Evolutionary conservation across 169 alveolate genomes (phyloP), one percentile per base, ranked within the genome.

Genomic region (Babesia bovis): DNA sequence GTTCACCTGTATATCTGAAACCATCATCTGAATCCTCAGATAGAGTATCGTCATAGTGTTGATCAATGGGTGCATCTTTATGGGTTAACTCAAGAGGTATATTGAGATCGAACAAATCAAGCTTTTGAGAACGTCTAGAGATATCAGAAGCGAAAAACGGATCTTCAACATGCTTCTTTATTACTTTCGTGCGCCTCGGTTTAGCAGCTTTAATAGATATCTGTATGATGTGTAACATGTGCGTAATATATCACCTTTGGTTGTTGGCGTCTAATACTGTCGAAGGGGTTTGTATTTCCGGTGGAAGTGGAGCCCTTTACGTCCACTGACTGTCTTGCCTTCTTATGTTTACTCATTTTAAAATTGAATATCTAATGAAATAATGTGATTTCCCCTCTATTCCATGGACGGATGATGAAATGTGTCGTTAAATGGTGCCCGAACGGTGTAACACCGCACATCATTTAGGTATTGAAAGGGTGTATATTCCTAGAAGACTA

Each of bases 41-140:
- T 12, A 63, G 17, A 25, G 61, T 81, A 56, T 65, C 72, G 51
- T 78, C 87, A 65, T 60, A 78, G 68, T 78, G 76, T 12, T 78
- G 55, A 30, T 78, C 87, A 13, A 78, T 59, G 21, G 87, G 87
- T 30, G 59, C 65, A 41, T 68, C 36, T 41, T 68, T 78, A 21
- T 78, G 87, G 3, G 87, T 78, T 25, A 78, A 70, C 23, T 38
- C 25, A 1, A 78, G 25, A 0, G 74, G 74, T 23, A 68, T 61
- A 47, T 78, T 78, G 41, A 78, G 61, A 68, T 78, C 60, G 60
- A 40, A 78, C n/a, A 78, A 30, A 12, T 78, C 74, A 23, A 78
- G 53, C 40, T 78, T 78, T 28, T 57, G 68, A 26, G 74, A 32
- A 56, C 55, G 66, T 42, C 73, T 66, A 63, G 68, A 30, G 6